These are phyloP conservation scores for Primulina eburnea DNA, from an alignment of 257 asterid species.

Conservation along the genomic window DNA sequence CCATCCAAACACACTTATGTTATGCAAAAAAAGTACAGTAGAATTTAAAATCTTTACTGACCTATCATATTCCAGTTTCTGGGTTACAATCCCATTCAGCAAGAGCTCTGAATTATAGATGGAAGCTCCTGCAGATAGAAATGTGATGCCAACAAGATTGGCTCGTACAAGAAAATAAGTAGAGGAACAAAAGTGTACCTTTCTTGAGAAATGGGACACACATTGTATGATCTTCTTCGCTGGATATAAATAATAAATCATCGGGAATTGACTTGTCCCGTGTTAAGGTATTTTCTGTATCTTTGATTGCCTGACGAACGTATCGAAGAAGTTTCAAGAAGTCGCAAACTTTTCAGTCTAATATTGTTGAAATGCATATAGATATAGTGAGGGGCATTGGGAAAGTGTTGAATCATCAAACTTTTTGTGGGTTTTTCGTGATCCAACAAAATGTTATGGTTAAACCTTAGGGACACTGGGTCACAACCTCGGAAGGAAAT, in stretches of 20 bases:
- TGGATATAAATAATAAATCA: slow-evolving; percentile 54
- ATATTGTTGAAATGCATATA: slow-evolving; percentile 6
- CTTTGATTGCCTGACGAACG: slow-evolving; percentile 47
- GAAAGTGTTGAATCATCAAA: slow-evolving; percentile 9
- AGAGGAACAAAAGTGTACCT: slow-evolving; percentile 38
- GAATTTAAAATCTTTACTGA: slow-evolving; percentile 22
- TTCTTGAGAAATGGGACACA: slow-evolving; percentile 57
- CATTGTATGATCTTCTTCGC: slow-evolving; percentile 50
- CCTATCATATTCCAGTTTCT: slow-evolving; percentile 67
- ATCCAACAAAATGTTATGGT: background rate
- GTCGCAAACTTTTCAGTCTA: slow-evolving; percentile 4
- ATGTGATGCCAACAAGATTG: slow-evolving; percentile 21
- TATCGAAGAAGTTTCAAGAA: slow-evolving; percentile 11
- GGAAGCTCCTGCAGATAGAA: slow-evolving; percentile 50
- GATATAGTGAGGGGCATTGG: background rate
- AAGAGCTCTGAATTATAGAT: slow-evolving; percentile 71
- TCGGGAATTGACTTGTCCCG: slow-evolving; percentile 29
- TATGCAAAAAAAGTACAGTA: too few relatives aligned
- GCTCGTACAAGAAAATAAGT: slow-evolving; percentile 4
- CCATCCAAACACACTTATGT: too few relatives aligned
- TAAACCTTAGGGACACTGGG: background rate
- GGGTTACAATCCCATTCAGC: slow-evolving; percentile 69
- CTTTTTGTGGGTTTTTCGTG: slow-evolving; percentile 3
- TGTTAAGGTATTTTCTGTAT: slow-evolving; percentile 22
- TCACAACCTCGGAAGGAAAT: too few relatives aligned